Evolutionary conservation across 2,329 filamentous ascomycete genomes (phyloP).

Genomic region (Cytospora paraplurivora): DNA sequence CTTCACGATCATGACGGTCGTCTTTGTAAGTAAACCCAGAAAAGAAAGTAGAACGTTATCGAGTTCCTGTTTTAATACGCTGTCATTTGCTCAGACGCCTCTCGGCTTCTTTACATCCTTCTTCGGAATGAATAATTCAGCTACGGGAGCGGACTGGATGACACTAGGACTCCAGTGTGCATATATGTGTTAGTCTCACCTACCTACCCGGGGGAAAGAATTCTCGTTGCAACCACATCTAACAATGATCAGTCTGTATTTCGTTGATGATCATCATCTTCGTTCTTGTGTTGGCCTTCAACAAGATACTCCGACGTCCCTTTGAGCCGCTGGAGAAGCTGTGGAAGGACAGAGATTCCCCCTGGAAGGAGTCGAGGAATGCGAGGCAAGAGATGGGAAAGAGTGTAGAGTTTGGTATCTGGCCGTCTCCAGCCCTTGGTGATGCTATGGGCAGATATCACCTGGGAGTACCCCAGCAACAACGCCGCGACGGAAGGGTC

Average conservation of each 20-base stretch:
- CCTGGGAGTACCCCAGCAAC: no score
- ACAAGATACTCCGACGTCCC: background rate
- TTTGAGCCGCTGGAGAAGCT: background rate
- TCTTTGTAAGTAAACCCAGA: conserved; percentile 35
- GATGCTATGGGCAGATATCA: background rate
- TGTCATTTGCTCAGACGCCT: background rate
- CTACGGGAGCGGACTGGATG: conserved; percentile 14
- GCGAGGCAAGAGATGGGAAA: background rate
- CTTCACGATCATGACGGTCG: conserved; percentile 27
- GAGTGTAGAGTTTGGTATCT: background rate
- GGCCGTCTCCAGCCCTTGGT: background rate
- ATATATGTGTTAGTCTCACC: conserved; percentile 10
- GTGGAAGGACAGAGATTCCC: background rate
- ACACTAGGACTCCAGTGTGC: background rate
- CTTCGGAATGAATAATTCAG: conserved; percentile 24
- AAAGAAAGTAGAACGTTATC: background rate
- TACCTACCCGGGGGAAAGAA: background rate
- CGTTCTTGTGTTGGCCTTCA: conserved; percentile 2
- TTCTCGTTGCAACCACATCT: background rate
- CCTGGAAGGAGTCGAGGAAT: background rate
- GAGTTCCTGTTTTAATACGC: background rate
- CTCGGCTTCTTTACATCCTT: conserved; percentile 25
- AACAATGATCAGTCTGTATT: background rate
- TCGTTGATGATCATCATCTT: background rate
- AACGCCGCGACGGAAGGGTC: no score